Evolutionary conservation across 2,329 filamentous ascomycete genomes (phyloP).

Genomic region (Cladosporium sphaerospermum): DNA sequence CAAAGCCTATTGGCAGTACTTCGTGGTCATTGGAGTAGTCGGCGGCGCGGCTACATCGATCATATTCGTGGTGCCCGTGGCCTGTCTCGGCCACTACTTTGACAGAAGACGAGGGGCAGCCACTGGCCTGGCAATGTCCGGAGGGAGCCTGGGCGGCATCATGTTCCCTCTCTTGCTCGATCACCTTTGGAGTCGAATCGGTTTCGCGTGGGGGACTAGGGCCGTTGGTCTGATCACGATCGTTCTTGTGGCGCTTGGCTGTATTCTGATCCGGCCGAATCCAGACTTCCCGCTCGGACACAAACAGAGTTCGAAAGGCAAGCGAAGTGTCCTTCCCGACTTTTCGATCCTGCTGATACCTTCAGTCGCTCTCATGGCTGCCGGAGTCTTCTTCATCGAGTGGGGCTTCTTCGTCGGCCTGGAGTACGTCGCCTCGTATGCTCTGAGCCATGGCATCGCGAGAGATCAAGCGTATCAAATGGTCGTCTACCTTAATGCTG

Average conservation of each 20-base stretch:
- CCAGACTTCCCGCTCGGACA: constrained; percentile 37
- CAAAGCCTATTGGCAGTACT: constrained; percentile 20
- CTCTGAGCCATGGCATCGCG: constrained; percentile 54
- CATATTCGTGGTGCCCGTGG: constrained; percentile 74
- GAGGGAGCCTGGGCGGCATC: constrained; percentile 43
- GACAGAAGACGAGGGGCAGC: constrained; percentile 66
- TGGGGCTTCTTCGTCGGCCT: constrained; percentile 57
- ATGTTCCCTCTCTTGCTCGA: constrained; percentile 42
- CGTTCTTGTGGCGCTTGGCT: constrained; percentile 21
- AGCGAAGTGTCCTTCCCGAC: constrained; percentile 37
- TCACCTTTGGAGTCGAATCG: constrained; percentile 34
- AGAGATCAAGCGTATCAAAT: constrained; percentile 58
- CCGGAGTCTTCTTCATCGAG: constrained; percentile 41
- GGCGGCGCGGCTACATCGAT: constrained; percentile 67
- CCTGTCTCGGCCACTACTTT: constrained; percentile 78
- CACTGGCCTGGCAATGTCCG: constrained; percentile 72
- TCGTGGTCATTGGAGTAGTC: constrained; percentile 65
- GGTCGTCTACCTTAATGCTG: constrained; percentile 70
- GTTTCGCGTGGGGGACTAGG: constrained; percentile 41
- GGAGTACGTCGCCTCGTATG: constrained; percentile 72
- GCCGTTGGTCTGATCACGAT: constrained; percentile 39
- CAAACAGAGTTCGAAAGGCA: constrained; percentile 28
- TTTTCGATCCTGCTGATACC: constrained; percentile 35
- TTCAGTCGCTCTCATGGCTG: constrained; percentile 34
- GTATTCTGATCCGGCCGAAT: constrained; percentile 29